A percentile compares a stretch with the other conserved stretches of the same genome.
These are phyloP conservation scores for Agapanthus africanus DNA, from an alignment of 106 monocot genomes.

Conservation along the genomic window DNA sequence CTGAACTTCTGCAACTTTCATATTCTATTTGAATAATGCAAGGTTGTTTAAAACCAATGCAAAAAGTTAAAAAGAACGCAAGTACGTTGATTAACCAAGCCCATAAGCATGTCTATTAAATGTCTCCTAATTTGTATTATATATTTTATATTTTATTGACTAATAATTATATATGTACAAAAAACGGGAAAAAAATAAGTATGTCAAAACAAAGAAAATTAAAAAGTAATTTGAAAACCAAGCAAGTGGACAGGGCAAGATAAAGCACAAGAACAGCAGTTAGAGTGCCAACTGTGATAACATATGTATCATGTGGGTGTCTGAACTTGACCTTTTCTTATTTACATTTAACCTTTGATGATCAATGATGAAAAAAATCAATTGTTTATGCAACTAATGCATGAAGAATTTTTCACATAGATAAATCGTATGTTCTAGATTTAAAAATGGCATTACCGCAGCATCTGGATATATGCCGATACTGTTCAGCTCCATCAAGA, in stretches of 20 bases:
- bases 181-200: not conserved
- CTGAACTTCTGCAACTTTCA: not conserved
- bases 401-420: not conserved
- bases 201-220: not conserved
- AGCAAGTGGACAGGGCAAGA: not conserved
- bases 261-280: not conserved
- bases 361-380: not conserved
- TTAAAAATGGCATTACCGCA: slow-evolving; percentile 30
- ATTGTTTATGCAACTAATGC: not conserved
- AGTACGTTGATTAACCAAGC: not conserved
- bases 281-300: not conserved
- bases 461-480: slow-evolving; percentile 63
- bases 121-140: not conserved
- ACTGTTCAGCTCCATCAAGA: slow-evolving; percentile 88
- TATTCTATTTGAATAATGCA: not conserved
- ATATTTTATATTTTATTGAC: not conserved
- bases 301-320: not conserved
- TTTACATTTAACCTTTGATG: not conserved
- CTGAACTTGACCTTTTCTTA: not conserved
- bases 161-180: not conserved
- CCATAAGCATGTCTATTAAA: not conserved
- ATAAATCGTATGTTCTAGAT: not conserved
- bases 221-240: not conserved
- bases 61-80: not conserved
- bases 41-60: not conserved